Base-by-base conservation (phyloP, 1,284 basidiomycete species). In the Agaricales sp. region DNA sequence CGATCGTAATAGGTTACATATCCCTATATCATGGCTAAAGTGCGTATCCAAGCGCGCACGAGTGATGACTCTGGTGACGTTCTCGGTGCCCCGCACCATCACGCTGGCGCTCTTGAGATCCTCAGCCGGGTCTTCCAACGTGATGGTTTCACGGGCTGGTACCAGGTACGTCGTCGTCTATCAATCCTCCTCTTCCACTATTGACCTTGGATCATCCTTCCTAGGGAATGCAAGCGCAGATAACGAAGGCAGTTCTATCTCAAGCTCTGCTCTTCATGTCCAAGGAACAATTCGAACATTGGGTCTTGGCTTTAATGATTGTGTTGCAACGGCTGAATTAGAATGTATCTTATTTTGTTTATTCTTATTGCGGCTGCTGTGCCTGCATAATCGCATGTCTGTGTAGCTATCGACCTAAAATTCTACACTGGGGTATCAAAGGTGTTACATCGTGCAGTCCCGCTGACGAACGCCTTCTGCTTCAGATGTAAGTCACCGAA, bases 1-100 rank as follows among this genome's bases (percentile, higher is more conserved):
- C 6, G 24, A 30, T 38, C 2, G 21, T 47, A 22, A 6, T 50
- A 91, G 89, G 87, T 91, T 19, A 92, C 90, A 4, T 92, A 92
- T 60, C 89, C 89, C 2, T 92, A 92, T 60, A 93, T 93, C 57
- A 90, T 95, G 88, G 92, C 95, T 50, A 99, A 99, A 75, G 91
- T 98, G 38, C 82, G 95, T 43, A 87, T 99, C 23, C 96, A 99
- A 68, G 92, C 95, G 19, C 76, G 82, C 20, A 74, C 75, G 11
- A 76, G 79, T 53, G 59, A 55, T 3, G 76, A 80, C 30, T 8
- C 30, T 8, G 30, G n/a, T 35, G 30, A 35, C 11, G 30, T 8
- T n/a, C 11, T 35, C n/a, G 77, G 75, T 14, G 74, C 68, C 16
- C 56, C 57, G n/a, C 67, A 69, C 46, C 63, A 69, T 24, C 65